Conservation (phyloP, 139 green algal species). For the Microglena sp. region DNA sequence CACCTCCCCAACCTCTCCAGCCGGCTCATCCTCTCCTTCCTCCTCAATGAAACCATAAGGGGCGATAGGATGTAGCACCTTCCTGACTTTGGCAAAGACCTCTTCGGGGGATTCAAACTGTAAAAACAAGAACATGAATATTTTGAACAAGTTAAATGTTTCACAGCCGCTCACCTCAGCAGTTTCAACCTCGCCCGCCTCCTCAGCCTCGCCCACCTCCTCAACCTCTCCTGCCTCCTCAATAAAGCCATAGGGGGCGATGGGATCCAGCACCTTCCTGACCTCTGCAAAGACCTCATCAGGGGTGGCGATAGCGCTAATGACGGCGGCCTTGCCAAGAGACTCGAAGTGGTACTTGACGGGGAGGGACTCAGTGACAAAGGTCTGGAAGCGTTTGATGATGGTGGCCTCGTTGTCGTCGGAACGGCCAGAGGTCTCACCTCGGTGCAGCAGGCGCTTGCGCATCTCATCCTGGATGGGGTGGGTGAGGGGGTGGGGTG, state of each 20-base stretch:
- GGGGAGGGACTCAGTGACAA: constrained; percentile 19
- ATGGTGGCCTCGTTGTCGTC: constrained; percentile 65
- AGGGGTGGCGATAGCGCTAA: constrained; percentile 11
- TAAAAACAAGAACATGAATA: no score
- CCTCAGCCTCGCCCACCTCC: neutral
- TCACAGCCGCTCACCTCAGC: no score
- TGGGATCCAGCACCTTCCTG: no score
- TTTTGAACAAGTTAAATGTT: no score
- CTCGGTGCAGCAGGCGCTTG: constrained; percentile 41
- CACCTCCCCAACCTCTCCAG: no score
- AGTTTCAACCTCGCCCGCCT: neutral
- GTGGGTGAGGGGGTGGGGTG: no score
- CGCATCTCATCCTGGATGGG: constrained; percentile 37
- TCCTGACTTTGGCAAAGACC: no score
- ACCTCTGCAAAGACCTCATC: constrained; percentile 23
- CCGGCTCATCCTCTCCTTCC: no score
- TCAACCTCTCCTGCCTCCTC: neutral
- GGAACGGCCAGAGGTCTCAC: constrained; percentile 34
- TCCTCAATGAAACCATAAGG: no score
- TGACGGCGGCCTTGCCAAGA: constrained; percentile 11
- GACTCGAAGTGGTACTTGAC: constrained; percentile 19
- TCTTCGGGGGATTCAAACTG: no score
- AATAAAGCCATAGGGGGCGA: no score
- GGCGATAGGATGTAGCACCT: no score
- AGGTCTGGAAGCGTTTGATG: constrained; percentile 39